Evolutionary conservation across 2,329 filamentous ascomycete genomes (phyloP).

Genomic region (Alternaria conjuncta): DNA sequence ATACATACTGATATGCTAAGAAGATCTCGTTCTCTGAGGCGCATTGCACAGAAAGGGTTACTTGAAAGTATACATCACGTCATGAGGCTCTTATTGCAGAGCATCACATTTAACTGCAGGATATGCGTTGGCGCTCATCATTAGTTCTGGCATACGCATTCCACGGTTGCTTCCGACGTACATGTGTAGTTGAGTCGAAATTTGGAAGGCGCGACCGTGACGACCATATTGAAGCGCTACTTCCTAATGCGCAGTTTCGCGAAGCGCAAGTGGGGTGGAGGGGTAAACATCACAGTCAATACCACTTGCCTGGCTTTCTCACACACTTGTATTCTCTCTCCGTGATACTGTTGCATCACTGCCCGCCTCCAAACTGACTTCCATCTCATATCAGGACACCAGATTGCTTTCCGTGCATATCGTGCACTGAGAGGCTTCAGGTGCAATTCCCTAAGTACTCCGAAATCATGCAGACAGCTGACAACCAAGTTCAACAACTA

Average conservation of each 20-base stretch:
- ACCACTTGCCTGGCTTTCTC: background rate
- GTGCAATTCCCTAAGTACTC: background rate
- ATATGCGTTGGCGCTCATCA: background rate
- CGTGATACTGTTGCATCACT: background rate
- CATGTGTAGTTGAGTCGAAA: background rate
- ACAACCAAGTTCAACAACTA: fast-evolving
- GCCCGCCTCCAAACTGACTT: background rate
- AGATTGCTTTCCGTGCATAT: too few relatives aligned
- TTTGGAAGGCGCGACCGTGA: background rate
- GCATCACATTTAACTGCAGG: background rate
- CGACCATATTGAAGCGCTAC: background rate
- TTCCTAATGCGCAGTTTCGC: background rate
- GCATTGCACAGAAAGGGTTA: background rate
- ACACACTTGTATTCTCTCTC: background rate
- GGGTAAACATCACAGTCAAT: background rate
- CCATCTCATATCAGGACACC: background rate
- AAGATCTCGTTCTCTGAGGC: background rate
- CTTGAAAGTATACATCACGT: background rate
- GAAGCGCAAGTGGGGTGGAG: background rate
- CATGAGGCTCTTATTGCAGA: background rate
- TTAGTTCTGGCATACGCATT: background rate
- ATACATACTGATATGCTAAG: background rate
- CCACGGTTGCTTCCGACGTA: fast-evolving
- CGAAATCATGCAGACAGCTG: background rate
- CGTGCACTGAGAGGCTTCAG: background rate